Evolutionary conservation across 192 early-diverging fungal genomes (phyloP), one percentile per base, ranked within the genome.

Genomic region (Cetraspora pellucida): DNA sequence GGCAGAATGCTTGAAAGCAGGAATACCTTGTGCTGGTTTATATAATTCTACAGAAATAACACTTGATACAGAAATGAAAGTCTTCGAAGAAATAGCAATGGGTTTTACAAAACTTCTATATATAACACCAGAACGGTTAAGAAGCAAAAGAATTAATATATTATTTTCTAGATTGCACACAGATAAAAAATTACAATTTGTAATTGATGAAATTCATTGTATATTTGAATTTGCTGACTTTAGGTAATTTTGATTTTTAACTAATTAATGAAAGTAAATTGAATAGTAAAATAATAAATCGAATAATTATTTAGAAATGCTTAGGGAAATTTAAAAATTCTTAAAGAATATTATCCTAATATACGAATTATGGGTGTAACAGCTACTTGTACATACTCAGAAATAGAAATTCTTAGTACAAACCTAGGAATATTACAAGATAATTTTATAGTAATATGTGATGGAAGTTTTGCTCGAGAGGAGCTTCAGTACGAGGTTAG

Each of bases 121-220:
- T 66, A 16, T 66, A 17, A 66, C 64, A 44, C 10, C 37, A 21
- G 44, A 66, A 43, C 31, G 21, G 2, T 19, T 66, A 44, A 27
- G 7, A 11, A 60, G 27, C 27, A 28, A 27, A 25, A 11, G 6
- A 60, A 27, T 60, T 60, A n/a, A 6, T 4, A 60, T 28, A 10
- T 28, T 60, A 13, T 13, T 60, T 23, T 25, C 5, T 23, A 60
- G 27, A 13, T 25, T 60, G 3, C 27, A 6, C 4, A 6, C n/a
- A 9, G 27, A 60, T 25, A 11, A n/a, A 55, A 55, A 55, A 55
- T 16, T 55, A 21, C 60, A 63, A 25, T 13, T 63, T 2, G 64
- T 66, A 19, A 66, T 66, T 21, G 64, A 66, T 66, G 64, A 66
- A 66, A 16, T 21, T 11, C 23, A 63, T 63, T 63, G 60, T 37